Conservation (phyloP, 192 early-diverging fungal genomes). For the Linnemannia elongata region DNA sequence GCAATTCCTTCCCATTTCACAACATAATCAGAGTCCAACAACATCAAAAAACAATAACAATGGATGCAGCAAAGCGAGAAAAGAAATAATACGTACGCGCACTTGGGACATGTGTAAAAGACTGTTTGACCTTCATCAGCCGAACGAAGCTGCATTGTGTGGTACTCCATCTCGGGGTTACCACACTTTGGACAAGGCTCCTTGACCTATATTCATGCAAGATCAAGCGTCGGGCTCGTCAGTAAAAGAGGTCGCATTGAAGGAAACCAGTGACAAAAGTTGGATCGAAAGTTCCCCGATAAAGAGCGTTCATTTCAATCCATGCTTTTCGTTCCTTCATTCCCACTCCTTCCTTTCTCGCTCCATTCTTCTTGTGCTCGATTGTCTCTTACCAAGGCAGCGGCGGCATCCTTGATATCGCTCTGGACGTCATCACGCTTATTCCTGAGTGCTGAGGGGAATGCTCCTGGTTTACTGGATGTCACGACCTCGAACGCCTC, state of each 20-base stretch:
- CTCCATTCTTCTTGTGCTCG: neutral
- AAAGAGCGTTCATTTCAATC: too few relatives aligned
- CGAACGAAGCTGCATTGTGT: conserved; percentile 96
- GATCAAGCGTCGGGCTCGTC: neutral
- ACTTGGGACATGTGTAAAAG: conserved; percentile 97
- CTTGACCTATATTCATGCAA: conserved; percentile 75
- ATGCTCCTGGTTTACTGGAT: conserved; percentile 78
- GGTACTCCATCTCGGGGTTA: conserved; percentile 92
- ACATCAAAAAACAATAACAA: too few relatives aligned
- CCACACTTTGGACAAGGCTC: conserved; percentile 98
- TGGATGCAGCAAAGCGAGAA: neutral
- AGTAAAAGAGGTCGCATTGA: neutral
- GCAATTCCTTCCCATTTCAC: neutral
- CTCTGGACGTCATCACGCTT: conserved; percentile 77
- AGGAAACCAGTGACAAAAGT: neutral
- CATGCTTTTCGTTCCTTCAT: too few relatives aligned
- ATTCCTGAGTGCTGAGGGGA: conserved; percentile 81
- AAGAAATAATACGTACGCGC: conserved; percentile 75
- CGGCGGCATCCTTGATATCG: conserved; percentile 62
- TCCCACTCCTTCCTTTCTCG: neutral
- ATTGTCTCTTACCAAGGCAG: conserved; percentile 61
- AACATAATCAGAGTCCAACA: neutral
- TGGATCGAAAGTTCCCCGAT: too few relatives aligned
- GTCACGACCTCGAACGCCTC: conserved; percentile 89
- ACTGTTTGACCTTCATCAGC: conserved; percentile 99